Evolutionary conservation across 1,284 basidiomycete species (phyloP).

Genomic region (Coniophora puteana): DNA sequence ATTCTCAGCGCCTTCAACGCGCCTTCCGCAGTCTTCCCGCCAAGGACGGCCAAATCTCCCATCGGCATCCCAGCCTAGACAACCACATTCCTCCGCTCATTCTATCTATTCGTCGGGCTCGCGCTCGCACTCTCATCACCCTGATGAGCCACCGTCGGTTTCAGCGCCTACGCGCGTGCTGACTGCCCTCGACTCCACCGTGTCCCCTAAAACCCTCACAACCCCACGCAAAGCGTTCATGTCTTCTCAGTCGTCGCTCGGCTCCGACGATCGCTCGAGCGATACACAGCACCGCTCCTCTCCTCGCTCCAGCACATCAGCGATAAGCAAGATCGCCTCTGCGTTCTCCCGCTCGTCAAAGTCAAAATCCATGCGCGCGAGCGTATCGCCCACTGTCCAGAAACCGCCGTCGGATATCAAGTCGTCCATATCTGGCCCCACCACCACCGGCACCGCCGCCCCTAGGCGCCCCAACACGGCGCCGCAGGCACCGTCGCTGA

Average conservation of each 20-base stretch:
- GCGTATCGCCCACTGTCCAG: too few species aligned
- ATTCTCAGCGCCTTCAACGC: neutral
- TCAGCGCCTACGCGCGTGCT: too few species aligned
- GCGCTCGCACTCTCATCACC: too few species aligned
- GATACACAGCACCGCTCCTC: neutral
- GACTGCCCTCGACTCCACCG: neutral
- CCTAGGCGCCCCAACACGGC: neutral
- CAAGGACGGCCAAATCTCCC: neutral
- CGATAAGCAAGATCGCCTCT: neutral
- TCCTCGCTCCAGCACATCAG: neutral
- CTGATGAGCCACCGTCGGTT: too few species aligned
- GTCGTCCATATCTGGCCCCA: too few species aligned
- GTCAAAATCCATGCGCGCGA: neutral
- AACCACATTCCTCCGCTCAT: neutral
- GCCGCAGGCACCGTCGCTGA: neutral
- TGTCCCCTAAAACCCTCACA: slow-evolving; percentile 2
- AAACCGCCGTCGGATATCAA: too few species aligned
- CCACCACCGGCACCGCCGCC: neutral
- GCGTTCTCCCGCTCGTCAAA: neutral
- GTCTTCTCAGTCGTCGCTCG: neutral
- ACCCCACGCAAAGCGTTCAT: slow-evolving; percentile 3
- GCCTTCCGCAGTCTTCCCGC: neutral
- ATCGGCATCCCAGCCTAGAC: neutral
- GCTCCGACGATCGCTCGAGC: too few species aligned
- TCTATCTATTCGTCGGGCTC: neutral